Base-by-base conservation (phyloP, 2,329 filamentous ascomycete species). In the Aureobasidium namibiae region DNA sequence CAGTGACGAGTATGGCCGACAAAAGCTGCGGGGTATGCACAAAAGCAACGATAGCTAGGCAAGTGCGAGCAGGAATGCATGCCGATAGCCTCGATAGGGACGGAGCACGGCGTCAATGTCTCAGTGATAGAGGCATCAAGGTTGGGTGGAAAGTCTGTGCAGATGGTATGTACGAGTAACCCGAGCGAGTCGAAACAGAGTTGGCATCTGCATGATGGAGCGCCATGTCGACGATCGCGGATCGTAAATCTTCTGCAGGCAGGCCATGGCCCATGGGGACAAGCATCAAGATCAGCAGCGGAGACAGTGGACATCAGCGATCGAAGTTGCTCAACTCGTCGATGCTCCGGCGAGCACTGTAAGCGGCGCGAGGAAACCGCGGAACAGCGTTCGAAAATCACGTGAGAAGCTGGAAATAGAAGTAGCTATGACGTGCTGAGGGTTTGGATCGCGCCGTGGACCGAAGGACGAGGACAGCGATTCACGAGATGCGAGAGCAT, bases 11-110 rank as follows among this genome's bases (percentile, higher is more conserved):
- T 42, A 56, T 45, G 11, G 21, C 41, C 8, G 14, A 29, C 54
- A 39, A 33, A 18, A n/a, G 36, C 33, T 57, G 54, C 54, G 54
- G 54, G 54, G 54, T 48, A 39, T 26, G 38, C 9, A 44, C 50
- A 54, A 54, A 54, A 42, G 38, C 34, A 41, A 42, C 11, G 4
- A 21, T 16, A 39, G 21, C 29, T 13, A 11, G 11, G 36, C 9
- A 9, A 24, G 24, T 16, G 39, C 14, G 33, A 52, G 26, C 24
- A 42, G 33, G 9, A 54, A 24, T 21, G 23, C 34, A 41, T 53
- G 49, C n/a, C n/a, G n/a, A n/a, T n/a, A n/a, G n/a, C n/a, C n/a
- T 8, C 38, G 50, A 33, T 11, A 26, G 18, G 9, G 14, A 9
- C n/a, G 18, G 16, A 49, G 21, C 14, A 52, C 34, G 34, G 48